Conservation (phyloP, 2,329 filamentous ascomycete species). For the Fusarium paranaense region DNA sequence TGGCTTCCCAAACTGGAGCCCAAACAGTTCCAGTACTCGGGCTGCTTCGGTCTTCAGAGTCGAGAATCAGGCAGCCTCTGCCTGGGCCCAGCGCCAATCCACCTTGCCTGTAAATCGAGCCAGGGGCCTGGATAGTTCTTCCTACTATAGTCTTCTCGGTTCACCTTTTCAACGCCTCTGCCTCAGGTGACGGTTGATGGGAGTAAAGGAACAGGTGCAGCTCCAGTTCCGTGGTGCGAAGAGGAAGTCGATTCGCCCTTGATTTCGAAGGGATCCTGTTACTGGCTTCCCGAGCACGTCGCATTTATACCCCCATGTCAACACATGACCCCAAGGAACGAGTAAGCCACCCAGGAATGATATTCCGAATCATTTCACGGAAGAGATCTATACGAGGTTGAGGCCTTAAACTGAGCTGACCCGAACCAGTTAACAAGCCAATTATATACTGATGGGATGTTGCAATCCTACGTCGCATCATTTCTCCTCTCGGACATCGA, state of each 20-base stretch:
- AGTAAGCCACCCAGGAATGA: not conserved
- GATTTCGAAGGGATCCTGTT: not conserved
- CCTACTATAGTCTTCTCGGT: not conserved
- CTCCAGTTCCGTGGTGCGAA: accelerated
- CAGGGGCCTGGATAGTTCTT: no score
- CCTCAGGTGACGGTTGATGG: not conserved
- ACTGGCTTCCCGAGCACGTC: not conserved
- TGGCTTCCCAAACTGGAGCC: no score
- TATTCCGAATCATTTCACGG: not conserved
- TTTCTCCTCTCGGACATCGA: not conserved
- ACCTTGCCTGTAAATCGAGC: no score
- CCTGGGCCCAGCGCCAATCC: no score
- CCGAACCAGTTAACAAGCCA: not conserved
- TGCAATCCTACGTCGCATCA: not conserved
- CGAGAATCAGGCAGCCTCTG: no score
- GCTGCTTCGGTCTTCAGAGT: no score
- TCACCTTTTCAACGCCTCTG: not conserved
- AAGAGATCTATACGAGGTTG: not conserved
- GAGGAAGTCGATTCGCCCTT: not conserved
- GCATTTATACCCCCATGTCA: not conserved
- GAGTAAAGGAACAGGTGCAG: not conserved
- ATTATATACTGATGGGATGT: not conserved
- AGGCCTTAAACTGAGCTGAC: not conserved
- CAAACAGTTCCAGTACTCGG: no score
- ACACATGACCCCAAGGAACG: not conserved